A percentile compares a stretch with the other conserved stretches of the same genome.
Conservation (phyloP, 2,329 filamentous ascomycete genomes). For the Elsinoe ampelina region DNA sequence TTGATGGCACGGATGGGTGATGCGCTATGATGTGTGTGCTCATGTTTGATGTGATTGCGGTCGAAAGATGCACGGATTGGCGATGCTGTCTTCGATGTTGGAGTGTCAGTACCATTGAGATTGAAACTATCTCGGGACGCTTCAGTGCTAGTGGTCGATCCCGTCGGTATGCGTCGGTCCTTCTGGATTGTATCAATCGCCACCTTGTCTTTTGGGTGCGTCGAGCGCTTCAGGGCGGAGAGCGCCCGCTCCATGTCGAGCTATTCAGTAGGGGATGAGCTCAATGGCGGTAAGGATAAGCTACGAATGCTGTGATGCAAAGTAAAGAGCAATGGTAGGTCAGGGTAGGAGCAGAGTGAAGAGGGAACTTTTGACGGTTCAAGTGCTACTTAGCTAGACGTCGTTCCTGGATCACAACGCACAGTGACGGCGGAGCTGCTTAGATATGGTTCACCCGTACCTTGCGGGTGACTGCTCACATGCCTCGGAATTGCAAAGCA, state of each 20-base stretch:
- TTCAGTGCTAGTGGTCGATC: not conserved
- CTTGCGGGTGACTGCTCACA: not conserved
- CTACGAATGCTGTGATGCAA: not conserved
- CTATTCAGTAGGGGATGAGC: too few relatives aligned
- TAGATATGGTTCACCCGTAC: not conserved
- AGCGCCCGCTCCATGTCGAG: not conserved
- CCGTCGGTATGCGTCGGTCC: not conserved
- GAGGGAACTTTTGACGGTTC: not conserved
- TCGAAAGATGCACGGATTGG: constrained; percentile 14
- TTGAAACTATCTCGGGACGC: not conserved
- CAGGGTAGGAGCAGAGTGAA: not conserved
- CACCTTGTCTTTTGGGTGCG: not conserved
- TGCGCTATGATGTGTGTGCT: not conserved
- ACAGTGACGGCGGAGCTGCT: not conserved
- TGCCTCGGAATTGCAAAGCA: not conserved
- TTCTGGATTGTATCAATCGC: not conserved
- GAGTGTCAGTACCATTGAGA: not conserved
- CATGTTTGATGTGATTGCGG: not conserved
- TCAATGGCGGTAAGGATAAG: too few relatives aligned
- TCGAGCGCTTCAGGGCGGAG: not conserved
- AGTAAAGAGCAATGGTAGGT: not conserved
- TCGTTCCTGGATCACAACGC: not conserved
- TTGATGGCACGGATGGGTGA: constrained; percentile 11
- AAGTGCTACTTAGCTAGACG: constrained; percentile 1
- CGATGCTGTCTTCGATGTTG: not conserved